Evolutionary conservation across 352 stramenopile genomes (phyloP).

Genomic region (Pythium aristosporum): DNA sequence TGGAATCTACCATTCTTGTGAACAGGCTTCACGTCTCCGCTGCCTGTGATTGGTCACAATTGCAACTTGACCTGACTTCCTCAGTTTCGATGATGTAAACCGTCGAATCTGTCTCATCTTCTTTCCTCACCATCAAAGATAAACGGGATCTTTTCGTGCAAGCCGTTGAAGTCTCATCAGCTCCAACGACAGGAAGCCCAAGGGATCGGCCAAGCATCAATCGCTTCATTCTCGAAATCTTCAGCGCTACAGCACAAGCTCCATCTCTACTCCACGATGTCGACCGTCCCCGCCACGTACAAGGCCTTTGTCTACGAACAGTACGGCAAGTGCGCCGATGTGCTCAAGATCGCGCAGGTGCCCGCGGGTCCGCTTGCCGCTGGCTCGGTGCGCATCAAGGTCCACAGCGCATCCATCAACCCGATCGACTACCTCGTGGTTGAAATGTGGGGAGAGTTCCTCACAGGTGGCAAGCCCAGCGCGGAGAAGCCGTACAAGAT

Average conservation of each 20-base stretch:
- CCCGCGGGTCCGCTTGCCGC: background rate
- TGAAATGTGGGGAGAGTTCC: slow-evolving; percentile 10
- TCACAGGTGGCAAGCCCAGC: slow-evolving; percentile 13
- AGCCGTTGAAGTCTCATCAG: background rate
- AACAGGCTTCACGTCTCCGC: too few species aligned
- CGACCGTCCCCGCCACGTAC: slow-evolving; percentile 19
- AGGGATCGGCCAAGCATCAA: background rate
- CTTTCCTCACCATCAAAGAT: too few species aligned
- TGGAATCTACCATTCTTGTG: too few species aligned
- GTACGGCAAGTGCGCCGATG: slow-evolving; percentile 13
- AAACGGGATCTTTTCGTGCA: background rate
- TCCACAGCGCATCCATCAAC: slow-evolving; percentile 24
- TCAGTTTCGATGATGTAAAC: background rate
- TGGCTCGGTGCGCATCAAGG: slow-evolving; percentile 19
- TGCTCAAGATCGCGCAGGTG: slow-evolving; percentile 21
- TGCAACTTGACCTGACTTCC: background rate
- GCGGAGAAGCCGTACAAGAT: slow-evolving; percentile 21
- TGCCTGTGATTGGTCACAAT: background rate
- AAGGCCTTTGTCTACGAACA: slow-evolving; percentile 24
- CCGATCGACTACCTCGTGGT: slow-evolving; percentile 19
- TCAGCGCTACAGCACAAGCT: background rate
- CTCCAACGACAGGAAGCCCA: background rate
- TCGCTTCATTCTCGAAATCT: background rate
- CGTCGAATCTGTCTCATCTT: background rate
- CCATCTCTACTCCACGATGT: slow-evolving; percentile 1